Base-by-base conservation (phyloP, 768 basidiomycete genomes). In the Phallus indusiatus region DNA sequence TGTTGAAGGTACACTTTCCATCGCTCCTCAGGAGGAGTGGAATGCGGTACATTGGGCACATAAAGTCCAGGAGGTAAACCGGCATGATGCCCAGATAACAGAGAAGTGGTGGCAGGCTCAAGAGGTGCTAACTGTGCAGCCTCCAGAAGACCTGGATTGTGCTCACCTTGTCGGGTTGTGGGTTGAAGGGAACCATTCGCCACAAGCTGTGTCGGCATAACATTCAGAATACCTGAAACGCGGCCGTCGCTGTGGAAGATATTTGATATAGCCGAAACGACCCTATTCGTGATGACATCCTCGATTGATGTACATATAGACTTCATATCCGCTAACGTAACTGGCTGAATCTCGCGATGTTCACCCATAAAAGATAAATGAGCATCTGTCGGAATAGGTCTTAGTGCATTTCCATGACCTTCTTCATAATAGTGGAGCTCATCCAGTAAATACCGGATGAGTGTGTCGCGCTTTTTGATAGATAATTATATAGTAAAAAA, bases 371-470 rank as follows among this genome's bases (percentile, higher is more conserved):
- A 57, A 5, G 56, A 57, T 50, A 20, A 28, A n/a, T 57, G 22
- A 12, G 8, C 17, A 22, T 57, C 56, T 20, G 16, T 48, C 1
- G 46, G 17, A 10, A 57, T 57, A 8, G 47, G 56, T 5, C 47
- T n/a, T 8, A 57, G 48, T 21, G 56, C 56, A 54, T 72, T 60
- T 9, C 64, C 59, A 57, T 70, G 64, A 47, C 65, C 63, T 4
- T 65, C 60, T 58, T 72, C 65, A 28, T 67, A 68, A 12, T 54
- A 63, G 16, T 67, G 53, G 1, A 70, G 66, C 20, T 65, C 66
- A 49, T 72, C 67, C 1, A 72, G 47, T 0, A 72, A 65, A 62
- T 73, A 73, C 17, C 67, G 63, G 64, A 69, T 67, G 21, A 69
- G 55, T 5, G 64, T 69, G 24, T 62, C 61, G 5, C 66, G 60